A percentile compares a stretch with the other conserved stretches of the same genome.
Evolutionary conservation across 768 basidiomycete species (phyloP).

Genomic region (Pisolithus marmoratus): DNA sequence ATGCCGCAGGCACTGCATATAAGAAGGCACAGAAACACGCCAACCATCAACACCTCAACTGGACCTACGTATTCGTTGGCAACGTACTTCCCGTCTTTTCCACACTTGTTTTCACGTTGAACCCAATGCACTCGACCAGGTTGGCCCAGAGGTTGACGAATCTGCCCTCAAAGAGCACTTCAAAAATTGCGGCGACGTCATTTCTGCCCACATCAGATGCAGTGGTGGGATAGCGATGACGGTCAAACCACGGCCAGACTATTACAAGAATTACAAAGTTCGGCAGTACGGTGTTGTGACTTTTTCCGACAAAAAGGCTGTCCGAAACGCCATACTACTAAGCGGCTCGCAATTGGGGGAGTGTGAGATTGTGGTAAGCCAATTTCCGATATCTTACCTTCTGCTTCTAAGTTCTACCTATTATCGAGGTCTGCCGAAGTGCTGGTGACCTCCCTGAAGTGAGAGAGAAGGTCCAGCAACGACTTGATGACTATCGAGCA

Average conservation of each 20-base stretch:
- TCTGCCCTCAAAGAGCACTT: constrained; percentile 18
- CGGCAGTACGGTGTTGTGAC: constrained; percentile 49
- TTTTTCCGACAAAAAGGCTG: constrained; percentile 35
- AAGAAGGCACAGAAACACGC: constrained; percentile 9
- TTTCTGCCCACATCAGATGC: constrained; percentile 21
- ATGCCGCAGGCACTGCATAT: constrained; percentile 11
- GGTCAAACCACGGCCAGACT: constrained; percentile 16
- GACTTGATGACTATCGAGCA: constrained; percentile 18
- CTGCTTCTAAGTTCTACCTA: neutral
- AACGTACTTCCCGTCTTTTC: constrained; percentile 44
- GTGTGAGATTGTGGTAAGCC: constrained; percentile 37
- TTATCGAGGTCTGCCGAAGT: constrained; percentile 20
- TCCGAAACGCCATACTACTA: constrained; percentile 36
- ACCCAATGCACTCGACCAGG: constrained; percentile 15
- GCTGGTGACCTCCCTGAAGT: constrained; percentile 32
- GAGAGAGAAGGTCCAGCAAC: constrained; percentile 22
- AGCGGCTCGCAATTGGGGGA: constrained; percentile 34
- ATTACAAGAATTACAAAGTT: constrained; percentile 34
- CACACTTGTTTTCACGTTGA: neutral
- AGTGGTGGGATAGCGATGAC: constrained; percentile 29
- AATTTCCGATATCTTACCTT: neutral
- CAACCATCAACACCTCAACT: constrained; percentile 9
- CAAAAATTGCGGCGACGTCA: constrained; percentile 17
- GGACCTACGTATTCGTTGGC: constrained; percentile 48
- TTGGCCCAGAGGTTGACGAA: constrained; percentile 27